Conservation (phyloP, 768 basidiomycete species). For the Termitomyces sp. region DNA sequence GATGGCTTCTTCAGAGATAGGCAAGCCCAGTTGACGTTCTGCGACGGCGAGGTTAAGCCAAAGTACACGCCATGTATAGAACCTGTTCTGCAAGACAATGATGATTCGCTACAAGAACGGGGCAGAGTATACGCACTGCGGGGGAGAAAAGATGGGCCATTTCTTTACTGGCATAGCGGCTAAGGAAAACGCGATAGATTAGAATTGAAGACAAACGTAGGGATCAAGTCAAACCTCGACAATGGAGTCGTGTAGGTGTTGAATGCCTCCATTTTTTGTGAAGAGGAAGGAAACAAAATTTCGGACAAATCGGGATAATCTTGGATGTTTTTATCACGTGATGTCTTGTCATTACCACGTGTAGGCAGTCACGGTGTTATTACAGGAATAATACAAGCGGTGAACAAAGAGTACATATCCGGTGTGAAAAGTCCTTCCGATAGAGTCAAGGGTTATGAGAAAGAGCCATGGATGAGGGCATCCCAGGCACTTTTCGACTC, state of each 20-base stretch:
- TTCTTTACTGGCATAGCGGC: slow-evolving; percentile 98
- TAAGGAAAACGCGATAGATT: slow-evolving; percentile 25
- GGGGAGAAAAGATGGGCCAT: slow-evolving; percentile 98
- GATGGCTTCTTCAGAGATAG: slow-evolving; percentile 86
- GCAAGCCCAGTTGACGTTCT: slow-evolving; percentile 91
- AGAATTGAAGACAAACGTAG: not conserved
- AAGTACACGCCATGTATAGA: slow-evolving; percentile 89
- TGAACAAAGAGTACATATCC: slow-evolving; percentile 4
- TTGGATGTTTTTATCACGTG: not conserved
- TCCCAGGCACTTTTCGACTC: slow-evolving; percentile 64
- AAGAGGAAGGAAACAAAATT: not conserved
- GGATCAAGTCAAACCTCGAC: slow-evolving; percentile 48
- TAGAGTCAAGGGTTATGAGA: slow-evolving; percentile 44
- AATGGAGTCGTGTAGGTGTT: slow-evolving; percentile 79
- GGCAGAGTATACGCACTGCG: slow-evolving; percentile 46
- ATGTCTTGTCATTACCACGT: not conserved
- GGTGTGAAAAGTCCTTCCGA: no score
- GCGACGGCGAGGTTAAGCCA: slow-evolving; percentile 97
- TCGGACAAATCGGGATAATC: not conserved
- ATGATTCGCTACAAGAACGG: not conserved
- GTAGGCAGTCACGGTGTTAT: not conserved
- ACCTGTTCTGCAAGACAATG: slow-evolving; percentile 64
- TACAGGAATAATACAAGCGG: not conserved
- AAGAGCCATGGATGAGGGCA: slow-evolving; percentile 61
- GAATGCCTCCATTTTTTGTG: slow-evolving; percentile 44